Conservation (phyloP, 1,139 yeast species). For the Lodderomyces parapsilosis region DNA sequence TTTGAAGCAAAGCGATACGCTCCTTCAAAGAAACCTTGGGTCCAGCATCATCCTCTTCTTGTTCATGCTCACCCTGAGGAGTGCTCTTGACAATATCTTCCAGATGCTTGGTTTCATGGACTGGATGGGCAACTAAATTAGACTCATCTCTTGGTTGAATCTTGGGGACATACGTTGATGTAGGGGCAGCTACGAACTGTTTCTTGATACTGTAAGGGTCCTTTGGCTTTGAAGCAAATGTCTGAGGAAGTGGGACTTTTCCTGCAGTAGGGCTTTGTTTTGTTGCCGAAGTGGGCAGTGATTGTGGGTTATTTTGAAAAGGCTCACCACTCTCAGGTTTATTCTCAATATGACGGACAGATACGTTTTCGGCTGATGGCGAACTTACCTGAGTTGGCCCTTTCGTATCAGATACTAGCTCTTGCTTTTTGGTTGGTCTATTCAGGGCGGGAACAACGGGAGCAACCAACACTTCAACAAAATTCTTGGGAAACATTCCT, state of each 20-base stretch:
- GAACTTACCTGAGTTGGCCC: conserved; percentile 3
- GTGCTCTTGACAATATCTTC: conserved; percentile 26
- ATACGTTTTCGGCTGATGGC: conserved; percentile 6
- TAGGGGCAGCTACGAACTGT: conserved; percentile 41
- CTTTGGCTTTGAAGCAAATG: conserved; percentile 28
- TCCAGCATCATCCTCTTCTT: conserved; percentile 45
- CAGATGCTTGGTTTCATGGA: conserved; percentile 22
- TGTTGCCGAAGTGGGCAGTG: not conserved
- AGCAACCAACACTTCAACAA: conserved; percentile 50
- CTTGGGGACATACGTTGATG: conserved; percentile 46
- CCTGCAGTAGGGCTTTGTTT: not conserved
- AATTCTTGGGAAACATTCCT: conserved; percentile 89
- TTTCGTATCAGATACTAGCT: not conserved
- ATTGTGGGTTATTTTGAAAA: not conserved
- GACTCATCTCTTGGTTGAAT: conserved; percentile 44
- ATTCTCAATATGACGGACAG: conserved; percentile 2
- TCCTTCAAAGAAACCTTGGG: conserved; percentile 86
- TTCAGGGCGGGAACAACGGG: conserved; percentile 15
- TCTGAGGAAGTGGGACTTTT: conserved; percentile 23
- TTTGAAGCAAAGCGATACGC: conserved; percentile 65
- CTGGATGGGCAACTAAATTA: conserved; percentile 30
- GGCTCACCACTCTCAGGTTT: conserved; percentile 12
- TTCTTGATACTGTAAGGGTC: conserved; percentile 47
- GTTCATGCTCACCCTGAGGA: conserved; percentile 12
- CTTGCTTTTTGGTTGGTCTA: conserved; percentile 13